phyloP scores from a whole-genome alignment of 169 alveolate genomes.

The Babesia sp. region DNA sequence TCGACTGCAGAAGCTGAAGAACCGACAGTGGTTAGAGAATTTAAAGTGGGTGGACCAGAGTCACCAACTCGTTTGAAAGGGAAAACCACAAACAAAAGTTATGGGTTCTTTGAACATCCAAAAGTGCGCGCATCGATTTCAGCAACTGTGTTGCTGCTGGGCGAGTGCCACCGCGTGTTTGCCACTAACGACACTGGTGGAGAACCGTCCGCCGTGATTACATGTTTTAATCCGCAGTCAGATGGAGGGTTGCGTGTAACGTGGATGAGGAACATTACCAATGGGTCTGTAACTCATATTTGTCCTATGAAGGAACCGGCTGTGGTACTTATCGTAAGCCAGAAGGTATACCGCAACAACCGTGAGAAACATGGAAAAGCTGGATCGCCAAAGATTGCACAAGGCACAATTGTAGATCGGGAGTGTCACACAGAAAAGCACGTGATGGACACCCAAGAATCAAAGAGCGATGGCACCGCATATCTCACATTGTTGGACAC shows the following conservation, averaged over 20 bases:
- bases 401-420: too few species aligned
- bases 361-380: background rate
- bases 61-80: too few species aligned
- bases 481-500: slow-evolving; percentile 18
- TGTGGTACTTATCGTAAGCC: slow-evolving; percentile 24
- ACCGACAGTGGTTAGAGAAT: too few species aligned
- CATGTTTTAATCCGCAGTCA: background rate
- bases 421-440: too few species aligned
- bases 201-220: background rate
- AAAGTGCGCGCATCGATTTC: slow-evolving; percentile 3
- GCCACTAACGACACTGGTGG: slow-evolving; percentile 8
- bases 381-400: background rate
- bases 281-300: slow-evolving; percentile 53
- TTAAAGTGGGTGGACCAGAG: too few species aligned
- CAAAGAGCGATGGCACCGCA: background rate
- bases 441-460: background rate
- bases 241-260: background rate
- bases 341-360: background rate
- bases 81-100: too few species aligned
- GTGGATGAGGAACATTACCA: slow-evolving; percentile 37
- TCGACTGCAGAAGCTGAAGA: too few species aligned
- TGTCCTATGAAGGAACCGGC: background rate
- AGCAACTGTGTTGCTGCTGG: background rate
- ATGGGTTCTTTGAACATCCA: slow-evolving; percentile 3
- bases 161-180: background rate